A percentile compares a stretch with the other conserved stretches of the same genome.
These are phyloP conservation scores for Lentinus polychrous DNA, from an alignment of 1,284 basidiomycete species.

Conservation along the genomic window DNA sequence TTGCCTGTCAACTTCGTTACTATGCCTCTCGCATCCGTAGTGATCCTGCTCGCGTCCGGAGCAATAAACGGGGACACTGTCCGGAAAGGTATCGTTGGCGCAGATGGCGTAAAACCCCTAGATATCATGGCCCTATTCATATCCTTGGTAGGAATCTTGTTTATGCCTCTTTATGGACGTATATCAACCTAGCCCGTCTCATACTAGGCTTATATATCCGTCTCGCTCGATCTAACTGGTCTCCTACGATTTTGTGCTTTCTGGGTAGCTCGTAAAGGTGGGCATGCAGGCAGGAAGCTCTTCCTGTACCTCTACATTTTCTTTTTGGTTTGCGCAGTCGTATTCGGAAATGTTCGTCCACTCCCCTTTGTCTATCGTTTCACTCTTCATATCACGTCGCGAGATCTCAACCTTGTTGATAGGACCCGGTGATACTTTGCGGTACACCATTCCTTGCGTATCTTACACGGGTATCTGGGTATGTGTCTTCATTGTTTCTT, in stretches of 20 bases:
- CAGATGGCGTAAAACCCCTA: conserved; percentile 80
- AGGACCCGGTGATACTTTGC: conserved; percentile 80
- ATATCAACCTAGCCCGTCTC: conserved; percentile 1
- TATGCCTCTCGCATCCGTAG: conserved; percentile 74
- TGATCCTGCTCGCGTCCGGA: conserved; percentile 70
- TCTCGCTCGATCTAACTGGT: conserved; percentile 88
- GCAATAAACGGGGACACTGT: conserved; percentile 64
- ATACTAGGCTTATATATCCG: conserved; percentile 83
- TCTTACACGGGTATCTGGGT: conserved; percentile 67
- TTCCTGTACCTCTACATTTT: conserved; percentile 35
- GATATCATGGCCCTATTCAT: conserved; percentile 93
- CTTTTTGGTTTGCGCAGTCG: conserved; percentile 61
- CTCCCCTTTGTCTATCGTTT: neutral
- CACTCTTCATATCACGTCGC: neutral
- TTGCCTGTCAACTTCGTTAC: conserved; percentile 64
- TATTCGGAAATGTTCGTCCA: conserved; percentile 75
- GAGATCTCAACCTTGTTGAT: neutral
- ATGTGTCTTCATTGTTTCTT: conserved; percentile 39
- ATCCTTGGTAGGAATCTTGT: conserved; percentile 47
- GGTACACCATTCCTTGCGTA: conserved; percentile 86
- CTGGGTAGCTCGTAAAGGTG: conserved; percentile 77
- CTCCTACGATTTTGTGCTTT: conserved; percentile 84
- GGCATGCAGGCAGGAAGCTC: conserved; percentile 61
- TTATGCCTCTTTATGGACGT: neutral
- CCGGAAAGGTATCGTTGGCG: conserved; percentile 65